Base-by-base conservation (phyloP, 768 basidiomycete genomes). In the Botryobasidium botryosum region DNA sequence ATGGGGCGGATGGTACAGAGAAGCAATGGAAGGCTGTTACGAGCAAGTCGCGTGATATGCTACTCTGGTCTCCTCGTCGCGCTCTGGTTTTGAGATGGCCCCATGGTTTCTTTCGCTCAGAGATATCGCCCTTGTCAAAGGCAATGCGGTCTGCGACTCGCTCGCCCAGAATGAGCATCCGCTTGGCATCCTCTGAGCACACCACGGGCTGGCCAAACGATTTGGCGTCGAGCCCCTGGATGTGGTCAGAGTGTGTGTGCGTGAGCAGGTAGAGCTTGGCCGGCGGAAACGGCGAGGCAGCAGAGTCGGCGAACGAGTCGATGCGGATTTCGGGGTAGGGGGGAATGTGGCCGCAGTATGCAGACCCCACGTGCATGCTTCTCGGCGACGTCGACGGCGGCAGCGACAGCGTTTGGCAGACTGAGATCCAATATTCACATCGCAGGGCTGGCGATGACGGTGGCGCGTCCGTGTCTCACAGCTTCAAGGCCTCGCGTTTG, bases 211-310 rank as follows among this genome's bases (percentile, higher is more conserved):
- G 72, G 2, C 71, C 74, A 55, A 91, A 90, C 0, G 75, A 77
- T 47, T 75, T 73, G 20, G 81, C 71, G 17, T 75, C 68, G 23
- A 94, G 68, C 3, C 91, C 88, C 35, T 61, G 62, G 43, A 87
- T 68, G 56, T 94, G 90, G 60, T 92, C 90, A 0, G 87, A 70
- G 61, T 92, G 91, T 0, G 87, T 83, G 56, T 94, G 88, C 0
- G 80, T 76, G 44, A 94, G 70, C n/a, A 94, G 71, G 57, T 85
- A 74, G 8, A 88, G 59, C 6, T 64, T 57, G 2, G 64, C 61
- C 3, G 53, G 43, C 6, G 63, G 45, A 35, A 60, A 53, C 47
- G 66, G 53, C n/a, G n/a, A n/a, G n/a, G n/a, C n/a, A n/a, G n/a
- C n/a, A n/a, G n/a, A n/a, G n/a, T n/a, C n/a, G n/a, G n/a, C n/a